Base-by-base conservation (phyloP, 192 early-diverging fungal species). In the Dissophora ornata region DNA sequence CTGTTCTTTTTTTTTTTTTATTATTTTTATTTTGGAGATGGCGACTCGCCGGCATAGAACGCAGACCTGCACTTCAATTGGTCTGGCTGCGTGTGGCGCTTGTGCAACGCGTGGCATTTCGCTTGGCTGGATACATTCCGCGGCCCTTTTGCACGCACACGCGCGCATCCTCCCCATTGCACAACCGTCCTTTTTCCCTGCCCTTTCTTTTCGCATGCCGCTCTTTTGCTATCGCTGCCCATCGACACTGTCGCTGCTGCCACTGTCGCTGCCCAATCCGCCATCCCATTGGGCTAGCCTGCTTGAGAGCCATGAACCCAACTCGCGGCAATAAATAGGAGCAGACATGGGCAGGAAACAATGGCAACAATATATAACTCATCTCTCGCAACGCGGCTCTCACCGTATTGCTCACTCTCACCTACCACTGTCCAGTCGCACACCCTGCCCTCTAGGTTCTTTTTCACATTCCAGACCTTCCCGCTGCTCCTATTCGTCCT, bases 221-320 rank as follows among this genome's bases (percentile, higher is more conserved):
- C 25, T 51, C 2, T 16, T 11, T 28, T 22, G 21, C 49, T 25
- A 28, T 22, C 19, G 2, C 15, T 5, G 21, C 25, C 26, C 26
- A 22, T 51, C 13, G 8, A 12, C n/a, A n/a, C n/a, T n/a, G n/a
- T n/a, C n/a, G 45, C 19, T 9, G 45, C 45, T 15, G n/a, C 10
- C 6, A 10, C 5, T 9, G n/a, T 5, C 19, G 45, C 19, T n/a
- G 11, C 18, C 40, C 54, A 19, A 56, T 56, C 54, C 16, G 16
- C 4, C 34, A 9, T 12, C 44, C 25, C 26, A 26, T 58, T 45
- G 28, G 28, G 38, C 24, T 26, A 13, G 5, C 41, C 26, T 12
- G 40, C 38, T 58, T 45, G 56, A 58, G 41, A 58, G 56, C 56
- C 53, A 57, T 41, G 38, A 38, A 41, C 55, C 12, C 19, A 57